Evolutionary conservation across 2,329 filamentous ascomycete species (phyloP).

Genomic region (Fusarium lyarnte): DNA sequence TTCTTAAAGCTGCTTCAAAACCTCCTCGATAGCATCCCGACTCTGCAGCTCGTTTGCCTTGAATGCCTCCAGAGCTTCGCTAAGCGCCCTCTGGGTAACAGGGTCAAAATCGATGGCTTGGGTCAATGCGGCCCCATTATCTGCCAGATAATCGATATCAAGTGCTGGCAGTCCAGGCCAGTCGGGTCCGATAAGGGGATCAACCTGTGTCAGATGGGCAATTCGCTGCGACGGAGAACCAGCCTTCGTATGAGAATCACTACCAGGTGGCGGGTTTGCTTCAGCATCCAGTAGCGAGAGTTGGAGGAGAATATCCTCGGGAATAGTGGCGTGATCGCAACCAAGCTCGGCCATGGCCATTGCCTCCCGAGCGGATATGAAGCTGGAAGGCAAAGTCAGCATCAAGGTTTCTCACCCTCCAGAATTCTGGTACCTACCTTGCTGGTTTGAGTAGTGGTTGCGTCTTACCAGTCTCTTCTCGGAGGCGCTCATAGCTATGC

Average conservation of each 20-base stretch:
- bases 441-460: slow-evolving; percentile 3
- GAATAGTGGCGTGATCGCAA: background rate
- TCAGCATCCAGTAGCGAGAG: background rate
- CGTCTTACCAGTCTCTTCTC: background rate
- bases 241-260: accelerated
- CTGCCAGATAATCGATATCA: background rate
- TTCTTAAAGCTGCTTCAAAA: background rate
- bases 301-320: background rate
- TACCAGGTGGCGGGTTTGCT: background rate
- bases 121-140: background rate
- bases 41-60: background rate
- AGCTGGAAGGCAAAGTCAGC: background rate
- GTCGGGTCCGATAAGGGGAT: background rate
- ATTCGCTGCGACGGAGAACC: background rate
- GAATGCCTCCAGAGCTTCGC: background rate
- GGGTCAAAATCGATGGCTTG: background rate
- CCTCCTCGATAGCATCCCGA: background rate
- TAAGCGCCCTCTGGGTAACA: background rate
- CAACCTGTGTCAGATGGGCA: background rate
- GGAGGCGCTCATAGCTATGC: background rate
- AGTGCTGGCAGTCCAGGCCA: background rate
- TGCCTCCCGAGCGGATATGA: background rate
- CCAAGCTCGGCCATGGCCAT: slow-evolving; percentile 4
- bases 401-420: accelerated
- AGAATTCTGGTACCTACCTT: background rate